A percentile compares a stretch with the other conserved stretches of the same genome.
phyloP scores from a whole-genome alignment of 192 early-diverging fungal species.

The Pecoramyces ruminantium region DNA sequence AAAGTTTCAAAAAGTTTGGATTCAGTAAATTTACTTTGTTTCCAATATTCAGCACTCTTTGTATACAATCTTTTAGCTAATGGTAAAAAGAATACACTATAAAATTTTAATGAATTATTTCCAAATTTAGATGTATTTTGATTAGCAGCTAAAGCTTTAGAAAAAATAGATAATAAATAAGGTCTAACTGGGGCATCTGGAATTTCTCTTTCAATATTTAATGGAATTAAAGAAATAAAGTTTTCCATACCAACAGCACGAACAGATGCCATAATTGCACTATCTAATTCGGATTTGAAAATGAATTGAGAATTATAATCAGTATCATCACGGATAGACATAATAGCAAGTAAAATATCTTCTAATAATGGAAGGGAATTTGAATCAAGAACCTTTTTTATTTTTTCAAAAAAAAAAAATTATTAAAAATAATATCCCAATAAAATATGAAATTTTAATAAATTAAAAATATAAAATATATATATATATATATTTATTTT shows the following conservation, averaged over 20 bases:
- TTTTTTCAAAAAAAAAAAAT: background rate
- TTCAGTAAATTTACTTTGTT: conserved; percentile 18
- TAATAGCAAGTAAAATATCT: background rate
- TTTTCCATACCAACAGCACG: conserved; percentile 58
- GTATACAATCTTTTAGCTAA: conserved; percentile 52
- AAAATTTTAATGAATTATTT: conserved; percentile 33
- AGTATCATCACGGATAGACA: conserved; percentile 2
- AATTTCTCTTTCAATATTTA: conserved; percentile 65
- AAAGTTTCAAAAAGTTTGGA: conserved; percentile 85
- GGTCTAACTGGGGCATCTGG: conserved; percentile 48
- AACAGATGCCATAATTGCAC: conserved; percentile 60
- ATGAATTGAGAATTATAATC: conserved; percentile 20
- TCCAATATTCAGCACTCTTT: conserved; percentile 35
- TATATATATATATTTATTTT: no score
- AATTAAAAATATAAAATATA: no score
- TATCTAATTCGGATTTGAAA: conserved; percentile 73
- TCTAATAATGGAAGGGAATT: background rate
- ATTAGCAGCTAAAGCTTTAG: conserved; percentile 46
- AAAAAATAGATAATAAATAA: conserved; percentile 75
- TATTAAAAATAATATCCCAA: no score
- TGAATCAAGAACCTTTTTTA: background rate
- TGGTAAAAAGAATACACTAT: conserved; percentile 52
- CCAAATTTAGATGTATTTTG: conserved; percentile 2
- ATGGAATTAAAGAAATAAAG: conserved; percentile 55
- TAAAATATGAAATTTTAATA: no score